Evolutionary conservation across 2,329 filamentous ascomycete species (phyloP).

Genomic region (Arthrobotrys conoides): DNA sequence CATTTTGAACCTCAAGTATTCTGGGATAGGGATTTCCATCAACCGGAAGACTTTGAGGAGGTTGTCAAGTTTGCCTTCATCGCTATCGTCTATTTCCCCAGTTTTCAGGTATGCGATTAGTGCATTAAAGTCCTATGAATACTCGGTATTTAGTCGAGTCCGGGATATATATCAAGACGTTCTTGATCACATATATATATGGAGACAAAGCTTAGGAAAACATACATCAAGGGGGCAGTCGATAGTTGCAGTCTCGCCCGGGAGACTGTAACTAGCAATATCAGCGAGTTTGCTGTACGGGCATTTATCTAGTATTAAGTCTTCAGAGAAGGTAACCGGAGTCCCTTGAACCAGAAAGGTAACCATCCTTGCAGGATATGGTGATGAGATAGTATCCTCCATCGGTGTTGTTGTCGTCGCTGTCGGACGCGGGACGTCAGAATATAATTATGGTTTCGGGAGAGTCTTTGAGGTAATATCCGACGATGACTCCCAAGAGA

Average conservation of each 20-base stretch:
- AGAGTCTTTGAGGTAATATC: slow-evolving; percentile 24
- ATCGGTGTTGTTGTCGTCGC: slow-evolving; percentile 33
- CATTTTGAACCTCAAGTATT: slow-evolving; percentile 37
- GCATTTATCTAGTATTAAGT: slow-evolving; percentile 58
- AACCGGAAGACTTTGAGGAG: slow-evolving; percentile 29
- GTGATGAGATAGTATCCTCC: slow-evolving; percentile 48
- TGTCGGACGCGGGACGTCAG: slow-evolving; percentile 28
- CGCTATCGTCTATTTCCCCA: slow-evolving; percentile 34
- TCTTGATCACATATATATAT: too few species aligned
- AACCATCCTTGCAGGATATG: slow-evolving; percentile 53
- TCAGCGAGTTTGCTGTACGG: slow-evolving; percentile 63
- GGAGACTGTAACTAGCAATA: slow-evolving; percentile 61
- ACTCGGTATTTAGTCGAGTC: background rate
- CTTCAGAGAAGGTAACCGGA: slow-evolving; percentile 60
- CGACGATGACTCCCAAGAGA: slow-evolving; percentile 22
- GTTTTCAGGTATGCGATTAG: slow-evolving; percentile 45
- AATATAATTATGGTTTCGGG: slow-evolving; percentile 36
- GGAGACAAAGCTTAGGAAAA: background rate
- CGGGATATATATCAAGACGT: background rate
- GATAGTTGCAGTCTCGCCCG: slow-evolving; percentile 61
- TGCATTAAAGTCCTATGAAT: slow-evolving; percentile 45
- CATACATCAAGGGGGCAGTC: slow-evolving; percentile 61
- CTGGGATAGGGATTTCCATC: slow-evolving; percentile 44
- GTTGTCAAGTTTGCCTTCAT: slow-evolving; percentile 30
- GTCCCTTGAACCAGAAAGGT: slow-evolving; percentile 59